These are phyloP conservation scores for Talaromyces sp. DNA, from an alignment of 2,329 filamentous ascomycete species.

Conservation along the genomic window DNA sequence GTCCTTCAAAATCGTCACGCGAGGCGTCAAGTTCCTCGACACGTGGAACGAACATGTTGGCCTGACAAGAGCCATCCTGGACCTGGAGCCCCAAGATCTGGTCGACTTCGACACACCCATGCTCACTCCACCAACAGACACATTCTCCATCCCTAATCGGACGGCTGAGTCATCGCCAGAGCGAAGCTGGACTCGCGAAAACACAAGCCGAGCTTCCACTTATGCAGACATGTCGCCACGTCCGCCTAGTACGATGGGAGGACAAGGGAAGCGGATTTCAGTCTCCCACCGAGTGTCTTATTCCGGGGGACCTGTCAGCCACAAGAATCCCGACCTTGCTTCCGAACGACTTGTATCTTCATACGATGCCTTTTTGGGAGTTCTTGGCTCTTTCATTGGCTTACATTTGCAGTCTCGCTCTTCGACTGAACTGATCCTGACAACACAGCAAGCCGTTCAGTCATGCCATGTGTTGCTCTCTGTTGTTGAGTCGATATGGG, in stretches of 20 bases:
- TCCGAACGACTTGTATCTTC: conserved; percentile 73
- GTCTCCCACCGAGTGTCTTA: conserved; percentile 71
- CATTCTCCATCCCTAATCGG: conserved; percentile 23
- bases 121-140: conserved; percentile 33
- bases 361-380: conserved; percentile 84
- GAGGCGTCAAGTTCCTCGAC: conserved; percentile 84
- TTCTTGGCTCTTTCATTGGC: conserved; percentile 89
- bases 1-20: conserved; percentile 88
- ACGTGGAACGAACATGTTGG: conserved; percentile 61
- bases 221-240: conserved; percentile 18
- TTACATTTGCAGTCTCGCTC: conserved; percentile 90
- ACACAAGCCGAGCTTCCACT: conserved; percentile 22
- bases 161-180: conserved; percentile 19
- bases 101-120: conserved; percentile 26
- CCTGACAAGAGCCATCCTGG: conserved; percentile 35
- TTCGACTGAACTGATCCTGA: conserved; percentile 71
- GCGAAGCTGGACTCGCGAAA: conserved; percentile 26
- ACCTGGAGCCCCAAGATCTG: conserved; percentile 25
- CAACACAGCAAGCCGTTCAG: conserved; percentile 75
- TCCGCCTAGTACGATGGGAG: conserved; percentile 24
- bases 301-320: conserved; percentile 58
- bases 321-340: conserved; percentile 65
- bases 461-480: conserved; percentile 74
- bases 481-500: conserved; percentile 75
- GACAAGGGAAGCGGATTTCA: conserved; percentile 44